Conservation (phyloP, 176 grass and related monocot genomes). For the Dactylis glomerata region DNA sequence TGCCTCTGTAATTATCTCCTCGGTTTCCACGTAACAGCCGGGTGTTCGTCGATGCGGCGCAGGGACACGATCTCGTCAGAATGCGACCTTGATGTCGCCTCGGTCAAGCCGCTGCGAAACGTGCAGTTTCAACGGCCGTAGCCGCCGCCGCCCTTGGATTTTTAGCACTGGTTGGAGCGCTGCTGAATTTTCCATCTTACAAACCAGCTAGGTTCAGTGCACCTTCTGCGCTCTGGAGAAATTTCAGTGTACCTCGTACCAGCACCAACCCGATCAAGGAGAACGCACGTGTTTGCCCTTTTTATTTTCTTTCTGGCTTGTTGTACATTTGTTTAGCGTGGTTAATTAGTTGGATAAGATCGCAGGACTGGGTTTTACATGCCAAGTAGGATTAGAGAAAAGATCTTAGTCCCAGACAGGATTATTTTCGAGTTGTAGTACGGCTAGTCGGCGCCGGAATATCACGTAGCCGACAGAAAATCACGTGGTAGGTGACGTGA, state of each 20-base stretch:
- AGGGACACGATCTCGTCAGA: too few relatives aligned
- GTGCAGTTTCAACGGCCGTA: too few relatives aligned
- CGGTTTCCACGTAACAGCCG: too few relatives aligned
- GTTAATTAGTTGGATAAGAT: neutral
- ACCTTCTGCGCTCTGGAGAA: neutral
- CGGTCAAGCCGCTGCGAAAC: too few relatives aligned
- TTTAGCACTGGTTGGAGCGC: too few relatives aligned
- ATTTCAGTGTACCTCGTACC: neutral
- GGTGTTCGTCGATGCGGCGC: too few relatives aligned
- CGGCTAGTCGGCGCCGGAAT: neutral
- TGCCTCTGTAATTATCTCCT: too few relatives aligned
- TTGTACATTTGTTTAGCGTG: neutral
- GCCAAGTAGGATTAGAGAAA: neutral
- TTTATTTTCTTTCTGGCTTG: neutral
- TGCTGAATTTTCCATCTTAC: neutral
- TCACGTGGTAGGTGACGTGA: too few relatives aligned
- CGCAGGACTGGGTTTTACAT: neutral
- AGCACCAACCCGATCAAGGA: neutral
- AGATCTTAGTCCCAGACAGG: neutral
- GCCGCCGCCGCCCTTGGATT: too few relatives aligned
- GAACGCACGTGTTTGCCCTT: neutral
- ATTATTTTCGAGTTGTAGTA: neutral
- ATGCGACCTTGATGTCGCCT: too few relatives aligned
- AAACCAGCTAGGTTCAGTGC: neutral
- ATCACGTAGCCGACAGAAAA: neutral